These are phyloP conservation scores for Retiboletus fuscus DNA, from an alignment of 1,284 basidiomycete species.

Conservation along the genomic window DNA sequence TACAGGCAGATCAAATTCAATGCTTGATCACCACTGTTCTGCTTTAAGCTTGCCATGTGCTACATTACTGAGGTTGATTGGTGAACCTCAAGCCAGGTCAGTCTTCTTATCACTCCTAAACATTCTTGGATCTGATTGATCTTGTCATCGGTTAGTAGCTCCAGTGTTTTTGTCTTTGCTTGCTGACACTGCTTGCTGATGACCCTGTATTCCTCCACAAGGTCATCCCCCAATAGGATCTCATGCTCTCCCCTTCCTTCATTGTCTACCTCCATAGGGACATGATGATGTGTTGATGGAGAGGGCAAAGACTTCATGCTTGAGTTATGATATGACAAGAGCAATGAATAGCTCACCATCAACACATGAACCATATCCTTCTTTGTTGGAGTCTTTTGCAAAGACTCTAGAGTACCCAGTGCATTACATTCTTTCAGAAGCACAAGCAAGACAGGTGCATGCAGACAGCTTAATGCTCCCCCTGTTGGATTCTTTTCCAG, in stretches of 20 bases:
- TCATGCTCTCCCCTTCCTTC: too few relatives aligned
- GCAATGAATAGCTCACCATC: neutral
- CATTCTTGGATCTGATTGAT: constrained; percentile 11
- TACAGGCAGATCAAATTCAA: constrained; percentile 19
- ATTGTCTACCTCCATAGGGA: neutral
- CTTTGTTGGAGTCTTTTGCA: neutral
- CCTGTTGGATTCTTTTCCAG: neutral
- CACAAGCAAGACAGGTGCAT: neutral
- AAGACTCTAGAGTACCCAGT: neutral
- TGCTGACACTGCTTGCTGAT: neutral
- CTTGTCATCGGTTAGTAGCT: constrained; percentile 2
- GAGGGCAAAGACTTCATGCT: neutral
- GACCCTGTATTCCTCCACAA: neutral
- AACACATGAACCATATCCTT: neutral
- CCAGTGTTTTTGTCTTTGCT: neutral
- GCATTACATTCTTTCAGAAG: neutral
- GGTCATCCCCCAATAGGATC: neutral
- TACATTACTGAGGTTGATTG: constrained; percentile 9
- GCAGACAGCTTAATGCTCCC: neutral
- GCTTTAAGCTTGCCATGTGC: constrained; percentile 25
- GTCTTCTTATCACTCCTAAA: neutral
- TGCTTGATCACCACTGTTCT: constrained; percentile 21
- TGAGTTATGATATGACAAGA: too few relatives aligned
- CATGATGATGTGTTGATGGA: neutral
- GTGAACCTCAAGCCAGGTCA: constrained; percentile 7